Conservation (phyloP, 805 yeast genomes). For the Nematodospora valgi region DNA sequence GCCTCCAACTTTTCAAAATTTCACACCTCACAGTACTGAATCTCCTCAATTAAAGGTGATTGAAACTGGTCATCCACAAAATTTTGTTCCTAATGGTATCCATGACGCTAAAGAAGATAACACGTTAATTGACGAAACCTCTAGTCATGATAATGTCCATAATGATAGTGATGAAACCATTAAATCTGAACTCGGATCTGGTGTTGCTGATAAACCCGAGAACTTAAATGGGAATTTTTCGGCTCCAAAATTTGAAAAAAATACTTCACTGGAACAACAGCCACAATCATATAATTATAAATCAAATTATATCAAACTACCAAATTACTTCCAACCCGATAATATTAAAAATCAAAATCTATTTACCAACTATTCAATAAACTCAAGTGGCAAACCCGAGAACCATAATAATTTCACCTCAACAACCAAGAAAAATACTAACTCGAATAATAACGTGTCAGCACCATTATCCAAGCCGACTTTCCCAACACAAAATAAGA, state of each 20-base stretch:
- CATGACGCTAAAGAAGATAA: constrained; percentile 17
- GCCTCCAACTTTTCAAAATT: constrained; percentile 22
- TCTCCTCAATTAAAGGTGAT: constrained; percentile 11
- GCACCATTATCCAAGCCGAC: constrained; percentile 7
- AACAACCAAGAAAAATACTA: not conserved
- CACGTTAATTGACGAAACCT: constrained; percentile 20
- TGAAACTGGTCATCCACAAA: constrained; percentile 1
- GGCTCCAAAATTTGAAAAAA: too few relatives aligned
- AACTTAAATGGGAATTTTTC: too few relatives aligned
- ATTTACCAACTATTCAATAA: too few relatives aligned
- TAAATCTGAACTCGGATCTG: constrained; percentile 2
- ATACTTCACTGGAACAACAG: too few relatives aligned
- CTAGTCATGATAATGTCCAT: not conserved
- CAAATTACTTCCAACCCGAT: too few relatives aligned
- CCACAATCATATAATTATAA: too few relatives aligned
- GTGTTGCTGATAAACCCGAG: not conserved
- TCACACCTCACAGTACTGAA: constrained; percentile 13
- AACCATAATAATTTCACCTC: not conserved
- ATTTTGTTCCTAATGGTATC: not conserved
- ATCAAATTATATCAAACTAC: too few relatives aligned
- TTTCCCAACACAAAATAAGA: constrained; percentile 1
- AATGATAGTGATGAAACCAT: constrained; percentile 3
- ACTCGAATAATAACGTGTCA: constrained; percentile 7
- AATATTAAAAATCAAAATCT: not conserved
- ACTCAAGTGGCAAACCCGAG: not conserved